A percentile compares a stretch with the other conserved stretches of the same genome.
phyloP scores from a whole-genome alignment of 2,329 filamentous ascomycete genomes.

The Xylariaceae sp. region DNA sequence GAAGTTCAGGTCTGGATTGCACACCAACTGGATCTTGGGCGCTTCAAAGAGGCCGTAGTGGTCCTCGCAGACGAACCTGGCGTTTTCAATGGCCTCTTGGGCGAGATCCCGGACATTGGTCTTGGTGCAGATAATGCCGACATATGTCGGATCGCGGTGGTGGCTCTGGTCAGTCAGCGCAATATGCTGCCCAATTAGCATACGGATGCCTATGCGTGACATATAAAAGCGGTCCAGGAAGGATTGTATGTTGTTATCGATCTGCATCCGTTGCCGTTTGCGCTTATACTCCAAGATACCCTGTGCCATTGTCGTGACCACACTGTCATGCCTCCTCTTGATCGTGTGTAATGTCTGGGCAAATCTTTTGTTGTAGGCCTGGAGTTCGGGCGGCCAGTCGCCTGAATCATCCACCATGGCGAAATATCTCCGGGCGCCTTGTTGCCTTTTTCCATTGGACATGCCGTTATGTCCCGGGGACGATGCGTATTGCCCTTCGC shows the following conservation, averaged over 20 bases:
- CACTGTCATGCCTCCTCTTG: constrained; percentile 91
- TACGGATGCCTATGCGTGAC: constrained; percentile 97
- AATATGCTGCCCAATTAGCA: constrained; percentile 98
- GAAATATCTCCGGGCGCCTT: constrained; percentile 71
- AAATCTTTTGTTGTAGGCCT: constrained; percentile 90
- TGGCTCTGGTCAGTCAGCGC: constrained; percentile 91
- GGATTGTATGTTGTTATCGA: constrained; percentile 93
- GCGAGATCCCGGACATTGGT: constrained; percentile 94
- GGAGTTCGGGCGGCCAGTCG: constrained; percentile 90
- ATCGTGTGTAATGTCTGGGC: constrained; percentile 85
- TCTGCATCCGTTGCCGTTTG: constrained; percentile 93
- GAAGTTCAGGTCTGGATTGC: constrained; percentile 89
- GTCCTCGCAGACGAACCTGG: constrained; percentile 97
- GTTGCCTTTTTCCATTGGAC: constrained; percentile 44
- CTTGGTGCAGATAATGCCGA: constrained; percentile 98
- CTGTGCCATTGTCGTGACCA: constrained; percentile 96
- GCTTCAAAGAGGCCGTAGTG: constrained; percentile 97
- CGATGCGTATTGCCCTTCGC: constrained; percentile 72
- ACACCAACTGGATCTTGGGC: constrained; percentile 93
- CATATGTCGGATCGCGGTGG: constrained; percentile 84
- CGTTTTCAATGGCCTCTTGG: constrained; percentile 96
- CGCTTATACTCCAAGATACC: constrained; percentile 98
- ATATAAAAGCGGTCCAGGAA: constrained; percentile 99
- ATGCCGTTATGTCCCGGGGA: constrained; percentile 43
- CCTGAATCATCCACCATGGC: constrained; percentile 81